Evolutionary conservation across 1,139 yeast genomes (phyloP), one percentile per base, ranked within the genome.

Genomic region (Hansenula anomala): DNA sequence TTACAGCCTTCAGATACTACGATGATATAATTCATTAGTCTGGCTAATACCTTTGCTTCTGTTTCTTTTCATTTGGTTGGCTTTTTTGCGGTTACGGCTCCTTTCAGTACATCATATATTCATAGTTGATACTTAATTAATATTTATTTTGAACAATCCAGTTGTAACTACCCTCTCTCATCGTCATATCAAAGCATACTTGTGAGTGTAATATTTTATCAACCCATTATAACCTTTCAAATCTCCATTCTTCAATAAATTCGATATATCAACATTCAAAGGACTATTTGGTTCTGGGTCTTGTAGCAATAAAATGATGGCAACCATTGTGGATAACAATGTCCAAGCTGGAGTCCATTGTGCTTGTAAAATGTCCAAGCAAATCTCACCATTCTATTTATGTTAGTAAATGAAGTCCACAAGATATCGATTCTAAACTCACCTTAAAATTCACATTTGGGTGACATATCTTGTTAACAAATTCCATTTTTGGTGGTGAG

Each of bases 331-430:
- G 41, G 84, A 71, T 38, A 78, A 67, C 32, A 89, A 58, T 31
- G 85, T 80, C 95, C 96, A 89, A 2, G 95, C 95, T 0, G 96
- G 96, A 0, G 92, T 75, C 96, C 96, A 89, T 45, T 73, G 74
- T 29, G 55, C 58, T 49, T 78, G 77, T 40, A 85, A 66, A 13
- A 88, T 82, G 56, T 88, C 95, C n/a, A 89, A 63, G 59, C 97
- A 89, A 4, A 87, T 82, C 48, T 83, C 92, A 0, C 96, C 96
- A 1, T 83, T 79, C 37, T 60, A 33, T 22, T 13, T 28, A 27
- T 6, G 18, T 27, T 40, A 22, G 37, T 25, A 15, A 19, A 18
- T 20, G n/a, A n/a, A n/a, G n/a, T n/a, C n/a, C n/a, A n/a, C n/a
- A n/a, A n/a, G n/a, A n/a, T n/a, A n/a, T n/a, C n/a, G n/a, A n/a